A percentile compares a stretch with the other conserved stretches of the same genome.
These are phyloP conservation scores for Aspergillus diversus DNA, from an alignment of 495 filamentous ascomycete genomes.

Conservation along the genomic window DNA sequence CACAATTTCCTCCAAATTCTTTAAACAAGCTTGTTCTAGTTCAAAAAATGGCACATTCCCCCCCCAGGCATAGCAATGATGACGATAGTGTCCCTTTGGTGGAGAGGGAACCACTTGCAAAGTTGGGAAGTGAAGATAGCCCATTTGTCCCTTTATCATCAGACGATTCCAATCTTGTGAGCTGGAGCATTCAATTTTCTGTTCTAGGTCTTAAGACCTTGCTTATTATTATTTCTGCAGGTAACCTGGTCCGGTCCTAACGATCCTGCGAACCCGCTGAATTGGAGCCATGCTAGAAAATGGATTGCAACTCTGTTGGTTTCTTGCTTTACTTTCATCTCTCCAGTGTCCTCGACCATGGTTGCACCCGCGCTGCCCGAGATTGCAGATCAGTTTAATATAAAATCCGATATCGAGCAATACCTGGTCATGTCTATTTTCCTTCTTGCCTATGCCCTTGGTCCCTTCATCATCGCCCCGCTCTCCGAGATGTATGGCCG, in stretches of 20 bases:
- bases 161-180: too few relatives aligned
- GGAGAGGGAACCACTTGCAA: too few relatives aligned
- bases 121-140: too few relatives aligned
- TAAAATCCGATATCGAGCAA: not conserved
- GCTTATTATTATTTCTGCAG: not conserved
- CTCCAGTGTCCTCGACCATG: slow-evolving; percentile 19
- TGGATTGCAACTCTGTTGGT: slow-evolving; percentile 13
- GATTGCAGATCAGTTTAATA: slow-evolving; percentile 10
- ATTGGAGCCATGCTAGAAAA: slow-evolving; percentile 13
- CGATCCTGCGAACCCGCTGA: slow-evolving; percentile 19
- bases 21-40: too few relatives aligned
- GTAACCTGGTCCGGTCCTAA: slow-evolving; percentile 15
- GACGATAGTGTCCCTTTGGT: too few relatives aligned
- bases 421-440: slow-evolving; percentile 20
- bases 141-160: too few relatives aligned
- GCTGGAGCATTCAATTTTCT: too few relatives aligned
- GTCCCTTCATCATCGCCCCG: slow-evolving; percentile 17
- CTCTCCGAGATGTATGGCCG: slow-evolving; percentile 23
- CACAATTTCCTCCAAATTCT: too few relatives aligned
- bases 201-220: not conserved
- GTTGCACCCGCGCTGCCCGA: slow-evolving; percentile 11
- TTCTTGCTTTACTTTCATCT: slow-evolving; percentile 20
- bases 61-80: too few relatives aligned
- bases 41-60: too few relatives aligned
- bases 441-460: slow-evolving; percentile 20